phyloP scores from a whole-genome alignment of 768 basidiomycete genomes.

The Clavaria fumosa region DNA sequence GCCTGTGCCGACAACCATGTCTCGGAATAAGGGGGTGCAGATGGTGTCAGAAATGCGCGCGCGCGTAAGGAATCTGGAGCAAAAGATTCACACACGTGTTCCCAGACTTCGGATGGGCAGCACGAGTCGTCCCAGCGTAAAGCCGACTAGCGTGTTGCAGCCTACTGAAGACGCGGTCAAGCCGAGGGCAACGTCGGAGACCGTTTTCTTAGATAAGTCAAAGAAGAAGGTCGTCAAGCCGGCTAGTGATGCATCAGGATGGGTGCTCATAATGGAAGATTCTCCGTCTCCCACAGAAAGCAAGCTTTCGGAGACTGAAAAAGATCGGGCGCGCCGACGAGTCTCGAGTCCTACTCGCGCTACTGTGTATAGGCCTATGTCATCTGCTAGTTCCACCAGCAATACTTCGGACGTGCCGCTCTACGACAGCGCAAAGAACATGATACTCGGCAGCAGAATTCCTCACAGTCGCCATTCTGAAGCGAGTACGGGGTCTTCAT shows the following conservation, averaged over 20 bases:
- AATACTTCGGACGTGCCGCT: slow-evolving; percentile 25
- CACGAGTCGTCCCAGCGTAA: slow-evolving; percentile 36
- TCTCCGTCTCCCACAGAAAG: slow-evolving; percentile 39
- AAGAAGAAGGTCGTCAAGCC: slow-evolving; percentile 28
- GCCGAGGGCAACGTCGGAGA: slow-evolving; percentile 11
- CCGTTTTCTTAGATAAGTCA: slow-evolving; percentile 29
- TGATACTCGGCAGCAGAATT: slow-evolving; percentile 36
- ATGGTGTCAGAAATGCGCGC: slow-evolving; percentile 91
- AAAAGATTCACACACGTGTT: slow-evolving; percentile 78
- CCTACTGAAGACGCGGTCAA: slow-evolving; percentile 16
- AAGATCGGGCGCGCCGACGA: slow-evolving; percentile 40
- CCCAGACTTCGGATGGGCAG: slow-evolving; percentile 75
- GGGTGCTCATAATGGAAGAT: slow-evolving; percentile 86
- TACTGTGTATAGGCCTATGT: slow-evolving; percentile 33
- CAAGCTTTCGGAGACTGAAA: slow-evolving; percentile 26
- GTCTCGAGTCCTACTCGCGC: slow-evolving; percentile 47
- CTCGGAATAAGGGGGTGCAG: slow-evolving; percentile 72
- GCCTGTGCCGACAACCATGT: slow-evolving; percentile 26
- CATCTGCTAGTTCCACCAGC: slow-evolving; percentile 30
- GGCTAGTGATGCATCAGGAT: slow-evolving; percentile 53
- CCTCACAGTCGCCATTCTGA: slow-evolving; percentile 64
- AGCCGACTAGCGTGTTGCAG: slow-evolving; percentile 7
- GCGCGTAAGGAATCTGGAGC: slow-evolving; percentile 65
- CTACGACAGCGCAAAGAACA: slow-evolving; percentile 25
- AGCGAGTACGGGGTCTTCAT: slow-evolving; percentile 41